Percentiles rank a stretch among this genome's conserved stretches.
These are phyloP conservation scores for Ophryocystis elektroscirrha DNA, from an alignment of 169 alveolate genomes.

Conservation along the genomic window DNA sequence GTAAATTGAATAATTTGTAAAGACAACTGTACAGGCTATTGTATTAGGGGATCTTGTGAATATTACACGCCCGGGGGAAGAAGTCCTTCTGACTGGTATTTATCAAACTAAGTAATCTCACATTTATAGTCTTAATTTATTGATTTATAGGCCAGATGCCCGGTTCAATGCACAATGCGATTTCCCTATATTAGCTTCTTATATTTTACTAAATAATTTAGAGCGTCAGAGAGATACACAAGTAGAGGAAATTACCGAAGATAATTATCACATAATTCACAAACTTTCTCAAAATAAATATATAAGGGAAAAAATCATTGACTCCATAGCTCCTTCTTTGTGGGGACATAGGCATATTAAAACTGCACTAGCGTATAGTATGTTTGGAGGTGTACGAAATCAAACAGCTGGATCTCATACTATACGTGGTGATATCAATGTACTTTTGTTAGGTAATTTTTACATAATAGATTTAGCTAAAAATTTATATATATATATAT, in stretches of 20 bases:
- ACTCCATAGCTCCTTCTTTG: constrained; percentile 91
- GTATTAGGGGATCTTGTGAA: constrained; percentile 88
- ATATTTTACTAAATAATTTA: constrained; percentile 7
- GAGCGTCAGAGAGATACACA: constrained; percentile 1
- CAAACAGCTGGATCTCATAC: constrained; percentile 74
- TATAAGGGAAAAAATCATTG: constrained; percentile 67
- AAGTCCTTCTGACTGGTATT: constrained; percentile 81
- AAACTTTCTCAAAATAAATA: constrained; percentile 58
- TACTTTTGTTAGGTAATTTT: too few relatives aligned
- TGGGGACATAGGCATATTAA: constrained; percentile 79
- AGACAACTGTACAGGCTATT: constrained; percentile 37
- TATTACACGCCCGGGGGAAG: constrained; percentile 96
- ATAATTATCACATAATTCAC: constrained; percentile 4
- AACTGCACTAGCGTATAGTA: constrained; percentile 63
- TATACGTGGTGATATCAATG: constrained; percentile 88
- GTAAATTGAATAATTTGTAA: background rate
- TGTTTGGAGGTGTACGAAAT: constrained; percentile 75
- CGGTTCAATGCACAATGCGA: constrained; percentile 72
- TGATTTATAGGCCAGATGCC: background rate
- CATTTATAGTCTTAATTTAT: background rate
- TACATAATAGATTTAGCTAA: constrained; percentile 4
- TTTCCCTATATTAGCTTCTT: constrained; percentile 13
- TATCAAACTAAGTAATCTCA: constrained; percentile 49
- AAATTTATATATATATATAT: background rate
- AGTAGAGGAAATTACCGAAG: constrained; percentile 8